Conservation (phyloP, 2,329 filamentous ascomycete genomes). For the Parascedosporium putredinis region DNA sequence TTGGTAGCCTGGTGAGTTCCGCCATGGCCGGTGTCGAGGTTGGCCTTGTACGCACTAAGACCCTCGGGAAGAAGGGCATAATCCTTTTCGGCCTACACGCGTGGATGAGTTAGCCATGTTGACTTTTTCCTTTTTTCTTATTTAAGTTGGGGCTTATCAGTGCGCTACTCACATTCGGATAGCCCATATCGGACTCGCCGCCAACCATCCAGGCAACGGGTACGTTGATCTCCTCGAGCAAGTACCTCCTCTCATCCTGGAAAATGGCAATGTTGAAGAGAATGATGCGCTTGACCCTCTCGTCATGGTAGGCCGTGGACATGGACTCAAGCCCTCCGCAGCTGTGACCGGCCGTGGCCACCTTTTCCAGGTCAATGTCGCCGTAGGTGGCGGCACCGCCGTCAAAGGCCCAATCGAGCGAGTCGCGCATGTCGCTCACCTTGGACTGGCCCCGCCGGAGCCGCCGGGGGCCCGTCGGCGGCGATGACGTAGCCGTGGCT, state of each 20-base stretch:
- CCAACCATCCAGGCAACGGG: slow-evolving; percentile 5
- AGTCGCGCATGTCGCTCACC: slow-evolving; percentile 1
- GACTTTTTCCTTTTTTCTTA: too few species aligned
- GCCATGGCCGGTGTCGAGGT: slow-evolving; percentile 1
- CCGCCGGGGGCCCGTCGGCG: slow-evolving; percentile 1
- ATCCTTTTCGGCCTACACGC: background rate
- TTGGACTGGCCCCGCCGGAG: background rate
- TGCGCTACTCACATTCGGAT: background rate
- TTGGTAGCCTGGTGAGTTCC: slow-evolving; percentile 1
- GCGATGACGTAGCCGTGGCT: slow-evolving; percentile 6
- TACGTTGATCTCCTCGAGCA: background rate
- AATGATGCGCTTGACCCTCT: background rate
- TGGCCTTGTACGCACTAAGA: background rate
- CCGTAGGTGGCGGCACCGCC: background rate
- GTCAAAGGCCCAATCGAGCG: background rate
- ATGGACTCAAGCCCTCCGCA: slow-evolving; percentile 5
- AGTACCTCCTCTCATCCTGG: slow-evolving; percentile 3
- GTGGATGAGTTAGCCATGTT: too few species aligned
- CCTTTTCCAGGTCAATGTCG: background rate
- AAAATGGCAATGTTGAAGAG: slow-evolving; percentile 4
- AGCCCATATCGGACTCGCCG: background rate
- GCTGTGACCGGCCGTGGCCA: slow-evolving; percentile 1
- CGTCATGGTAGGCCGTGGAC: slow-evolving; percentile 2
- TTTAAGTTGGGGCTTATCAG: too few species aligned
- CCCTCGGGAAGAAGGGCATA: background rate